phyloP scores from a whole-genome alignment of 257 asterid species.

The Fraxinus quadrangulata region DNA sequence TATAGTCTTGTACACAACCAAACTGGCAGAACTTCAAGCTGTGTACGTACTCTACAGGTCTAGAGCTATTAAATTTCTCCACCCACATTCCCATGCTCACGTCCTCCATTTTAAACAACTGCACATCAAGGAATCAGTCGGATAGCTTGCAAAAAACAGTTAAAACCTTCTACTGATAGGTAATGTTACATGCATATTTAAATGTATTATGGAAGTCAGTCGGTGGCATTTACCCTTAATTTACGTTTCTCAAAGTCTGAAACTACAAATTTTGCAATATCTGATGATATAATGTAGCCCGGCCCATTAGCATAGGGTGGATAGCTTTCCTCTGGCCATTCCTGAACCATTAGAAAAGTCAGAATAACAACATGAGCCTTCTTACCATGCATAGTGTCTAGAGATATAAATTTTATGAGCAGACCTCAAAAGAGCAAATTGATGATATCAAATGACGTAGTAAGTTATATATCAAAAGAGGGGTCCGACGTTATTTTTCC shows the following conservation, averaged over 20 bases:
- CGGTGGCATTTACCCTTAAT: constrained; percentile 52
- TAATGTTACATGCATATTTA: not conserved
- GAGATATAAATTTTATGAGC: no score
- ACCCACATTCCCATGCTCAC: constrained; percentile 99
- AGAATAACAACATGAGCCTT: not conserved
- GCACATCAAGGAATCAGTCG: constrained; percentile 16
- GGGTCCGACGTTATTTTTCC: not conserved
- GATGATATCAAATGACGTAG: no score
- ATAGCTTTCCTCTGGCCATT: constrained; percentile 97
- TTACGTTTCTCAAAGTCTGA: constrained; percentile 64
- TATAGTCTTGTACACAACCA: constrained; percentile 80
- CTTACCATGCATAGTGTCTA: not conserved
- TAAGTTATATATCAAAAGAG: not conserved
- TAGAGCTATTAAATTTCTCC: constrained; percentile 62
- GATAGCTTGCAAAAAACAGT: not conserved
- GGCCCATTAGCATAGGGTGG: constrained; percentile 99
- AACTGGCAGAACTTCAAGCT: constrained; percentile 92
- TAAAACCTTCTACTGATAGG: not conserved
- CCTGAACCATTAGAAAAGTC: constrained; percentile 46
- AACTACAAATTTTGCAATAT: constrained; percentile 67
- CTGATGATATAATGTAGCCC: constrained; percentile 82
- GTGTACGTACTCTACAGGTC: constrained; percentile 72
- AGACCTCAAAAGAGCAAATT: no score
- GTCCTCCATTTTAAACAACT: constrained; percentile 98
- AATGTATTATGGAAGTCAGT: not conserved